These are phyloP conservation scores for Fusarium transvaalense DNA, from an alignment of 2,329 filamentous ascomycete species.

Conservation along the genomic window DNA sequence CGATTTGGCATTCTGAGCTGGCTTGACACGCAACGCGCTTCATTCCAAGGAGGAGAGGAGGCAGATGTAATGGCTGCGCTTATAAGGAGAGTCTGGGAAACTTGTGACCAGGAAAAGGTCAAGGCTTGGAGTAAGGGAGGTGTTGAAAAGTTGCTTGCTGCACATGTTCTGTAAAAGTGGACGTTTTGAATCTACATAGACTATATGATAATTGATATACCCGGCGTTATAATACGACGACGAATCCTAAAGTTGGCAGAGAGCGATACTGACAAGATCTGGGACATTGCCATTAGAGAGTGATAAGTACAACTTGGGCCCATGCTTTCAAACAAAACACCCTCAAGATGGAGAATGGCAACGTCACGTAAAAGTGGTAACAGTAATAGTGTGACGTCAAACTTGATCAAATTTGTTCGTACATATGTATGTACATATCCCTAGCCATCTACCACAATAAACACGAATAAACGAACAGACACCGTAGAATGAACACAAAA, in stretches of 20 bases:
- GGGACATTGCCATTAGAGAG: not conserved
- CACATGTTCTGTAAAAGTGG: constrained; percentile 11
- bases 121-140: constrained; percentile 73
- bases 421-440: constrained; percentile 40
- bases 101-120: constrained; percentile 75
- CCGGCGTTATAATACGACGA: constrained; percentile 30
- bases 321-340: not conserved
- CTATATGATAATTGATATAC: constrained; percentile 37
- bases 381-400: constrained; percentile 11
- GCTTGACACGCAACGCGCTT: constrained; percentile 72
- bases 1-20: constrained; percentile 80
- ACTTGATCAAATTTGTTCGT: constrained; percentile 46
- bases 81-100: constrained; percentile 70
- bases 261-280: not conserved
- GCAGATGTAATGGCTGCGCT: constrained; percentile 66
- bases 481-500: constrained; percentile 31
- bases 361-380: not conserved
- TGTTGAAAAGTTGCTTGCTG: constrained; percentile 49
- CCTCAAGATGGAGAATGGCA: not conserved
- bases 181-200: constrained; percentile 13
- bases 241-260: not conserved
- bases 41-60: constrained; percentile 58
- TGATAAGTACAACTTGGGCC: not conserved
- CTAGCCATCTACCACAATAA: constrained; percentile 33
- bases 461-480: constrained; percentile 35